Conservation (phyloP, 306 rosid genomes). For the Quercus alba region DNA sequence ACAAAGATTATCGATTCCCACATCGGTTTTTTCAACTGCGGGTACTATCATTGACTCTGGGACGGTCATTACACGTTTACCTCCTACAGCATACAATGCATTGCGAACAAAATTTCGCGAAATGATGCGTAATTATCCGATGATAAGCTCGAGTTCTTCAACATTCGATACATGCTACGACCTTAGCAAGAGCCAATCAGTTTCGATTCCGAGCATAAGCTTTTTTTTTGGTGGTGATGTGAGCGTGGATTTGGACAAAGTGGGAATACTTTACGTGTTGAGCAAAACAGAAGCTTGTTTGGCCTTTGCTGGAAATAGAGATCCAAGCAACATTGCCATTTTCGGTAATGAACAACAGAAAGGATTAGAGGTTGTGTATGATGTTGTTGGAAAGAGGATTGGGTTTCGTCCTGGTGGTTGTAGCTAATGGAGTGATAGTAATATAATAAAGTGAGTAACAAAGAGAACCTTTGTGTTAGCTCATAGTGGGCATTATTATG, state of each 20-base stretch:
- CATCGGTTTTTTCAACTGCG: slow-evolving; percentile 32
- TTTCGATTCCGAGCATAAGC: slow-evolving; percentile 32
- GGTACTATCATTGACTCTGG: slow-evolving; percentile 77
- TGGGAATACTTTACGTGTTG: slow-evolving; percentile 28
- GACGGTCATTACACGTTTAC: slow-evolving; percentile 60
- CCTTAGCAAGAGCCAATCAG: slow-evolving; percentile 1
- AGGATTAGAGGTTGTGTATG: not conserved
- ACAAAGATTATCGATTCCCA: slow-evolving; percentile 21
- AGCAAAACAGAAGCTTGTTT: slow-evolving; percentile 44
- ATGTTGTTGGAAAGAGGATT: not conserved
- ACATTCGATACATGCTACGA: slow-evolving; percentile 67
- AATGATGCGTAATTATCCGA: slow-evolving; percentile 42
- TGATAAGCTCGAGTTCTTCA: not conserved
- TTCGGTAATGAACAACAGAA: not conserved
- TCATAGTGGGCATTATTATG: too few species aligned
- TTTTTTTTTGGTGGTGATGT: slow-evolving; percentile 35
- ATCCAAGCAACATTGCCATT: not conserved
- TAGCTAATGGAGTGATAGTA: too few species aligned
- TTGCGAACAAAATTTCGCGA: slow-evolving; percentile 30
- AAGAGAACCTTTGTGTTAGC: too few species aligned
- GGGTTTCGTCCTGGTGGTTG: not conserved
- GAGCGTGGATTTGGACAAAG: slow-evolving; percentile 21
- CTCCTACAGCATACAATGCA: slow-evolving; percentile 46
- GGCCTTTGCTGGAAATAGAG: not conserved
- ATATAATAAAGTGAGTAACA: too few species aligned